These are phyloP conservation scores for Cryptosporidium parvum DNA, from an alignment of 169 alveolate genomes.

Conservation along the genomic window DNA sequence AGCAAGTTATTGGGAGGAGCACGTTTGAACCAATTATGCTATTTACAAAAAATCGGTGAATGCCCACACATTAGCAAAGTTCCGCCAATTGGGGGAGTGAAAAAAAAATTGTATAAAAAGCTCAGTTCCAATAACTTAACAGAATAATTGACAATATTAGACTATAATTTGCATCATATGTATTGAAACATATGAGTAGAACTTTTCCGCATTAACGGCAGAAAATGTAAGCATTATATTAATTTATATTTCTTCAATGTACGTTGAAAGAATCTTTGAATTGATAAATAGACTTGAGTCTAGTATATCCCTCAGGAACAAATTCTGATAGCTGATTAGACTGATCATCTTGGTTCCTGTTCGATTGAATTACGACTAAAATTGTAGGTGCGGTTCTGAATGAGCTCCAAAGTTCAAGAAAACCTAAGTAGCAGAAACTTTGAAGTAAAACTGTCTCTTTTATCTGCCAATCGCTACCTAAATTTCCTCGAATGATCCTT, in stretches of 20 bases:
- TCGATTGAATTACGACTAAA: conserved; percentile 34
- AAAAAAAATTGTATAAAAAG: no score
- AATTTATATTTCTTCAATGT: background rate
- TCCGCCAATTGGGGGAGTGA: background rate
- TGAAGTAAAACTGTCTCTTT: background rate
- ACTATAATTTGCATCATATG: background rate
- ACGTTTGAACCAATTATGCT: background rate
- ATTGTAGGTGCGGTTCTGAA: conserved; percentile 45
- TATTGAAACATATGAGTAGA: background rate
- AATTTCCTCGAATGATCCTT: conserved; percentile 27
- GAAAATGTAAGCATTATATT: background rate
- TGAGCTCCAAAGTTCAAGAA: background rate
- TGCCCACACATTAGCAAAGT: background rate
- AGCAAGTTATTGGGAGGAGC: background rate
- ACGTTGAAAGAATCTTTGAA: conserved; percentile 33
- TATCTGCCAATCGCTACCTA: conserved; percentile 12
- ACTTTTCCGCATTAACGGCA: background rate
- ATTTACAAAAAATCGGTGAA: background rate
- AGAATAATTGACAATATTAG: no score
- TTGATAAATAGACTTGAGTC: conserved; percentile 38
- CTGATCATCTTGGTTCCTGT: conserved; percentile 13
- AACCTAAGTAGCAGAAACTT: background rate
- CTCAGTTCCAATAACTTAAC: background rate
- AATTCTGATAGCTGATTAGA: background rate
- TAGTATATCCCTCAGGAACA: conserved; percentile 44